phyloP scores from a whole-genome alignment of 2,329 filamentous ascomycete species.

The Microdochium nivale region DNA sequence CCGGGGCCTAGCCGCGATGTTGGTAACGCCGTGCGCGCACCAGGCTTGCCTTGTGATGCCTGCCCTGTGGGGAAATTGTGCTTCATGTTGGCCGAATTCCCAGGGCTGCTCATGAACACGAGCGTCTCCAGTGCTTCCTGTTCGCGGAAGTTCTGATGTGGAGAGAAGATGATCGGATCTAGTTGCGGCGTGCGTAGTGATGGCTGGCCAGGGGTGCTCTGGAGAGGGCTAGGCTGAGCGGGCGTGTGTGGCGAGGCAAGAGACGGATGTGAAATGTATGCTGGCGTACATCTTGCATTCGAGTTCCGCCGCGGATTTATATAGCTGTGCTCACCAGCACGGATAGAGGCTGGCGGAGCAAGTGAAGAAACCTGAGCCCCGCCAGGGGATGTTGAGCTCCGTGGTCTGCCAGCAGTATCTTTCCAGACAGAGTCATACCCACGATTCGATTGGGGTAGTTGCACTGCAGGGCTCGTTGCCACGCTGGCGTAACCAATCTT shows the following conservation, averaged over 20 bases:
- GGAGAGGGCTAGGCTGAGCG: conserved; percentile 29
- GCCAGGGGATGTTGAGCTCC: conserved; percentile 27
- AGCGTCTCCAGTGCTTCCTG: conserved; percentile 76
- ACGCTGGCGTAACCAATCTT: conserved; percentile 23
- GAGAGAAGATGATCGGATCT: conserved; percentile 55
- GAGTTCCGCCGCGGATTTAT: conserved; percentile 41
- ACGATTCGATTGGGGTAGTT: conserved; percentile 13
- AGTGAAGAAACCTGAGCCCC: conserved; percentile 27
- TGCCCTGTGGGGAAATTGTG: conserved; percentile 38
- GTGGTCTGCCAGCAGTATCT: conserved; percentile 26
- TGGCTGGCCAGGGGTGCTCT: conserved; percentile 24
- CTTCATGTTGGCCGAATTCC: conserved; percentile 57
- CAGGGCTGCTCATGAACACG: conserved; percentile 73
- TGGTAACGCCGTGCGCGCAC: conserved; percentile 32
- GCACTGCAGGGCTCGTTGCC: conserved; percentile 16
- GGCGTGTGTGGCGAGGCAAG: conserved; percentile 35
- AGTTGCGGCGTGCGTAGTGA: conserved; percentile 26
- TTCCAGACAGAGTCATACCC: conserved; percentile 38
- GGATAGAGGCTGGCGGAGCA: conserved; percentile 46
- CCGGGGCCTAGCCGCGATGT: conserved; percentile 23
- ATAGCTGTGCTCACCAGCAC: conserved; percentile 33
- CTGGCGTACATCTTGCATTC: conserved; percentile 37
- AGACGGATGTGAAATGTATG: conserved; percentile 39
- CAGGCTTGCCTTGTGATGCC: conserved; percentile 19
- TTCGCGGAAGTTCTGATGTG: conserved; percentile 62